Evolutionary conservation across 2,329 filamentous ascomycete species (phyloP).

Genomic region (Fusarium dimerum): DNA sequence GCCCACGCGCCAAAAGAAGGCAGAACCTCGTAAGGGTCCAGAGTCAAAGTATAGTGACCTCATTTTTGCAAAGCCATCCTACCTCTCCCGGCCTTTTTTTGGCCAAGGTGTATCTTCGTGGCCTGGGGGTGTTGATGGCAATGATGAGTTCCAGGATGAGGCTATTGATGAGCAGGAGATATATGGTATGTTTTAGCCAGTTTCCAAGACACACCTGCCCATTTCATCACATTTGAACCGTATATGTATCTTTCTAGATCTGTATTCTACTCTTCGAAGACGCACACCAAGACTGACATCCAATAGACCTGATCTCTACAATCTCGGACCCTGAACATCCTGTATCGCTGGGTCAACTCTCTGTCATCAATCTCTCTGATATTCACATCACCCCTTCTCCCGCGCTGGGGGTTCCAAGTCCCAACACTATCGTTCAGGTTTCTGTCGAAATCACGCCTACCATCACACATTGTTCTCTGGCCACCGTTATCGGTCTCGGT

Average conservation of each 20-base stretch:
- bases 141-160: constrained; percentile 67
- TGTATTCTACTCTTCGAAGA: background rate
- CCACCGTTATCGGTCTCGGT: constrained; percentile 92
- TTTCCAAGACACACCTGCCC: no score
- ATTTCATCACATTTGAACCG: no score
- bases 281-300: constrained; percentile 15
- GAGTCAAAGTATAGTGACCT: constrained; percentile 50
- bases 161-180: constrained; percentile 97
- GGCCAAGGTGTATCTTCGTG: constrained; percentile 37
- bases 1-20: constrained; percentile 68
- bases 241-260: background rate
- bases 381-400: constrained; percentile 68
- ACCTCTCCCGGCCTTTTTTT: constrained; percentile 43
- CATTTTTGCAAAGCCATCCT: constrained; percentile 48
- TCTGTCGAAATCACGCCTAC: constrained; percentile 92
- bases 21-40: constrained; percentile 46
- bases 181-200: constrained; percentile 62
- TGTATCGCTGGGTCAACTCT: constrained; percentile 86
- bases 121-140: constrained; percentile 39
- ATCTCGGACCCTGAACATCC: constrained; percentile 98
- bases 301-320: constrained; percentile 82
- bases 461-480: constrained; percentile 93
- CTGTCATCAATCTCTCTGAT: constrained; percentile 94
- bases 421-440: constrained; percentile 67
- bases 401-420: constrained; percentile 40